phyloP scores from a whole-genome alignment of 1,284 basidiomycete species.

The Leucoagaricus sp. region DNA sequence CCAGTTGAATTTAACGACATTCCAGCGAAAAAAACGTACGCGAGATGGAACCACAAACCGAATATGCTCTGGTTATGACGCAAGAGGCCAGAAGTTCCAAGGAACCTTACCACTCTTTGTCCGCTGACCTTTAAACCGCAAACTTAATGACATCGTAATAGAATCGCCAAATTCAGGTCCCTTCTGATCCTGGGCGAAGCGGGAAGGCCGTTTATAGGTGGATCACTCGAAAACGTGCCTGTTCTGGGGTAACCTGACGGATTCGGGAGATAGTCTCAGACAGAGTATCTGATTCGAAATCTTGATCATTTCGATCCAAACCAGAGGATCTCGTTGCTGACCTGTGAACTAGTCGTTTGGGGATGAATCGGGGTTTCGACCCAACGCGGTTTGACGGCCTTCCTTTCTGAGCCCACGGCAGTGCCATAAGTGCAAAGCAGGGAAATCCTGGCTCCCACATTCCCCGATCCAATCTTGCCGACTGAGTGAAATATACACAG shows the following conservation, averaged over 20 bases:
- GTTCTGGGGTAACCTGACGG: conserved; percentile 5
- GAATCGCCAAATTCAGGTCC: not conserved
- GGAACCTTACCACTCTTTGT: not conserved
- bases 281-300: conserved; percentile 1
- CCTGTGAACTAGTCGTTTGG: conserved; percentile 3
- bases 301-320: conserved; percentile 6
- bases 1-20: not conserved
- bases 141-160: not conserved
- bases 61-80: not conserved
- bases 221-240: conserved; percentile 2
- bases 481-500: not conserved
- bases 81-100: not conserved
- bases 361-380: conserved; percentile 12
- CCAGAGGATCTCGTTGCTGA: not conserved
- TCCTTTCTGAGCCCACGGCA: conserved; percentile 8
- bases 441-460: conserved; percentile 9
- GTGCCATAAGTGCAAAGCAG: conserved; percentile 14
- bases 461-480: conserved; percentile 10
- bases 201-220: not conserved
- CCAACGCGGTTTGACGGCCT: conserved; percentile 10
- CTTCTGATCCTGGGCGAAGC: not conserved
- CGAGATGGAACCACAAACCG: not conserved
- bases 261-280: too few relatives aligned
- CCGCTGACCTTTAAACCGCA: not conserved
- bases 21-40: not conserved